phyloP scores from a whole-genome alignment of 352 stramenopile genomes.

The Globisporangium canariense region DNA sequence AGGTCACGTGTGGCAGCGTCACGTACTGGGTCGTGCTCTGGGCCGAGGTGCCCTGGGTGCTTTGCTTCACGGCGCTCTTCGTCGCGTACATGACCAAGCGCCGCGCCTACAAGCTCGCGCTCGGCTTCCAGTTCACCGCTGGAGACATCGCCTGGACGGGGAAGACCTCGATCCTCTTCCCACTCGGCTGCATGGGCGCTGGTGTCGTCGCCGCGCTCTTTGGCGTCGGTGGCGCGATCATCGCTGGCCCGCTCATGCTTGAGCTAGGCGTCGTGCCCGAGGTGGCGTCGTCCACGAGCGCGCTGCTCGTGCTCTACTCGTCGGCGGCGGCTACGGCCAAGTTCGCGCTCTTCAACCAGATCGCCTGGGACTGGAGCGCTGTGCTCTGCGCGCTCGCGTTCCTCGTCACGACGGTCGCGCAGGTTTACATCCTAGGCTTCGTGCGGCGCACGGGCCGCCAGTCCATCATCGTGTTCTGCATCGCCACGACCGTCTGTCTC shows the following conservation, averaged over 20 bases:
- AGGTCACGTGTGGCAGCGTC: constrained; percentile 15
- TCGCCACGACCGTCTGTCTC: constrained; percentile 37
- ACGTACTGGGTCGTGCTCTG: constrained; percentile 32
- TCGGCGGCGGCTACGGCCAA: constrained; percentile 42
- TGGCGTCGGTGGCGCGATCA: constrained; percentile 48
- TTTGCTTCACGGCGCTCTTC: constrained; percentile 35
- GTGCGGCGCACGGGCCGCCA: constrained; percentile 45
- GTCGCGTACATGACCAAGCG: constrained; percentile 29
- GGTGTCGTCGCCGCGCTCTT: constrained; percentile 48
- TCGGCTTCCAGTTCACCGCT: constrained; percentile 32
- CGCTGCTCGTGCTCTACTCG: constrained; percentile 55
- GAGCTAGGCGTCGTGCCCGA: constrained; percentile 53
- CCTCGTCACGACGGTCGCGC: constrained; percentile 40
- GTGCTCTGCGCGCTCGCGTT: constrained; percentile 41
- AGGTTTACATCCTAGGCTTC: constrained; percentile 49
- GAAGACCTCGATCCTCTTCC: constrained; percentile 36
- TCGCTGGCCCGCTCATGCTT: constrained; percentile 58
- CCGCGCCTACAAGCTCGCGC: constrained; percentile 35
- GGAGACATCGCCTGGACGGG: constrained; percentile 46
- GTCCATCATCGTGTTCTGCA: constrained; percentile 54
- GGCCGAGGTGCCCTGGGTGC: constrained; percentile 47
- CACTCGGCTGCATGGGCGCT: constrained; percentile 29
- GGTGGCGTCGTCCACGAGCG: constrained; percentile 43
- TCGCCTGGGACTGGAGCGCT: constrained; percentile 42
- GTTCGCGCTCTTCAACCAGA: constrained; percentile 50